Evolutionary conservation across 2,329 filamentous ascomycete genomes (phyloP), one percentile per base, ranked within the genome.

Genomic region (Nakataea oryzae): DNA sequence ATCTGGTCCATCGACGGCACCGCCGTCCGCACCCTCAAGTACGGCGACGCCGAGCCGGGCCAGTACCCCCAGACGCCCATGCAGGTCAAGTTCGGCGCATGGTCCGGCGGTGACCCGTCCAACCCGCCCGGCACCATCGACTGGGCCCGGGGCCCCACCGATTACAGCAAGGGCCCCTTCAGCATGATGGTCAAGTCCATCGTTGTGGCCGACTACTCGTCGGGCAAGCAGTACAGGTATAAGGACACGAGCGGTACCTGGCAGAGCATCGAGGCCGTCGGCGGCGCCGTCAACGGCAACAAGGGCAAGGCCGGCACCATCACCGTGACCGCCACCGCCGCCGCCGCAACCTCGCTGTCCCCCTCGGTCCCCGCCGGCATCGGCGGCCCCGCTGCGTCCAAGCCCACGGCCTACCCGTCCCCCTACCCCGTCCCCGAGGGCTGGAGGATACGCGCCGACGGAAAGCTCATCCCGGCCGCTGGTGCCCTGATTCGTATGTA

Each of bases 11-110:
- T 96, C 65, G 90, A 89, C 71, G 90, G 88, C 62, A 84, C 80
- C 17, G 86, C 88, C 7, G 85, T 97, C 59, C 88, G 95, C 63
- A 89, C 89, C 13, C 81, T 97, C 63, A 86, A 82, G 58, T 83
- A 85, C 54, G 79, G 77, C 59, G 86, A 90, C 61, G 90, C 93
- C 64, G 83, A 87, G 64, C 71, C 79, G 62, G 81, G 80, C 65
- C 90, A 96, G 74, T 99, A 96, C 72, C 95, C 95, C 9, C 95
- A 99, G 77, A 92, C 92, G 0, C 95, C 95, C 4, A 96, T 96
- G 91, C 89, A 92, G 75, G 78, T 97, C 76, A 96, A 93, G 75
- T 86, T 97, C 69, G 95, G 95, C 64, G 80, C 89, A 62, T 99
- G 95, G 95, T 87, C 91, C 61, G 95, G 92, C 70, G 95, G 95